Evolutionary conservation across 1,139 yeast species (phyloP).

Genomic region (Taphrina confusa): DNA sequence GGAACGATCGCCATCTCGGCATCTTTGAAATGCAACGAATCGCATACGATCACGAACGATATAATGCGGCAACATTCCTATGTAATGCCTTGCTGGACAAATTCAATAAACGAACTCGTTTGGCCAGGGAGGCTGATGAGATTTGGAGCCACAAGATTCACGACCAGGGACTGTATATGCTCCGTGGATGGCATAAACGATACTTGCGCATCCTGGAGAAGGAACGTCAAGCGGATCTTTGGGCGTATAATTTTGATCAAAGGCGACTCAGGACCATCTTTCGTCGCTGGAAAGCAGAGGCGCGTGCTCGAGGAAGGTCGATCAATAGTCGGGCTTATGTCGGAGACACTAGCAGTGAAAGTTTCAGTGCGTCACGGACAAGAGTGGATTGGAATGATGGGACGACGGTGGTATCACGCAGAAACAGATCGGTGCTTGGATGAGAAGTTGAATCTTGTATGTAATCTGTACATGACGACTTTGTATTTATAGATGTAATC

Average conservation of each 20-base stretch:
- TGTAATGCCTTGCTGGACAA: neutral
- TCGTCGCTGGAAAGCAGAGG: slow-evolving; percentile 3
- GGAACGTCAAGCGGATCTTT: slow-evolving; percentile 16
- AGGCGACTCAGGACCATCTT: neutral
- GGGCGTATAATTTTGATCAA: slow-evolving; percentile 2
- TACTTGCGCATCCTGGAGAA: neutral
- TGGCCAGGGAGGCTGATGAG: neutral
- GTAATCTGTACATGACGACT: neutral
- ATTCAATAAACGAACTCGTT: neutral
- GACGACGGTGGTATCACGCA: neutral
- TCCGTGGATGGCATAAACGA: slow-evolving; percentile 3
- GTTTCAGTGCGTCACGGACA: slow-evolving; percentile 17
- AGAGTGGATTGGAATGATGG: slow-evolving; percentile 13
- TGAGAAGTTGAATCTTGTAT: neutral
- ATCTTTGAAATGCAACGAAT: slow-evolving; percentile 23
- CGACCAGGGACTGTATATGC: neutral
- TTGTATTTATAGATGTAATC: too few relatives aligned
- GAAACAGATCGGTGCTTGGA: neutral
- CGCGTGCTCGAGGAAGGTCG: neutral
- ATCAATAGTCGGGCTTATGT: neutral
- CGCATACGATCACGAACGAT: slow-evolving; percentile 13
- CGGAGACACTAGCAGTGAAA: slow-evolving; percentile 14
- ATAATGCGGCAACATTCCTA: slow-evolving; percentile 5
- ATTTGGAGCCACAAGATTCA: slow-evolving; percentile 14
- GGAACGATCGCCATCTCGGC: slow-evolving; percentile 22